These are phyloP conservation scores for Sporothrix dimorphospora DNA, from an alignment of 2,329 filamentous ascomycete species.

Conservation along the genomic window DNA sequence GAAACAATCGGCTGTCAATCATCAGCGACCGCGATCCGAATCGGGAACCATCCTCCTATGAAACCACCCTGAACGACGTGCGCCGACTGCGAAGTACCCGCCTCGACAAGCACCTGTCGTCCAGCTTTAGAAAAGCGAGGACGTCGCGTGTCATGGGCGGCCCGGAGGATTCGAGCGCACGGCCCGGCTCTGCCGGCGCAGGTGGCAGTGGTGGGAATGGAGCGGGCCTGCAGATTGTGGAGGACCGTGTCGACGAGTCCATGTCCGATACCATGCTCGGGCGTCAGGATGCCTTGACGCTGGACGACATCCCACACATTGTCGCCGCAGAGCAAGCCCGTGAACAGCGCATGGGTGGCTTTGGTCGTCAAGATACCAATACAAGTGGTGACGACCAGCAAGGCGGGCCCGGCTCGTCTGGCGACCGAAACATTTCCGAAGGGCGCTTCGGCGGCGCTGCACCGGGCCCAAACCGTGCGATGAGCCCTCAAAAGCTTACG, in stretches of 20 bases:
- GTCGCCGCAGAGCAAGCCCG: slow-evolving; percentile 94
- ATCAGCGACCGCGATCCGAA: slow-evolving; percentile 60
- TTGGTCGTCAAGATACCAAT: slow-evolving; percentile 66
- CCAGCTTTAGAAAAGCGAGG: slow-evolving; percentile 86
- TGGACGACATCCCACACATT: slow-evolving; percentile 95
- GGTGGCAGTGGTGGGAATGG: slow-evolving; percentile 54
- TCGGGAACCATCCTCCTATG: slow-evolving; percentile 77
- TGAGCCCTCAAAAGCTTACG: slow-evolving; percentile 38
- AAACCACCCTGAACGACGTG: slow-evolving; percentile 95
- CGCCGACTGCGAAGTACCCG: slow-evolving; percentile 87
- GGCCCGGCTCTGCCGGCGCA: slow-evolving; percentile 73
- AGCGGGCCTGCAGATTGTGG: slow-evolving; percentile 72
- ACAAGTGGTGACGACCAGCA: slow-evolving; percentile 57
- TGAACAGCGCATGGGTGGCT: slow-evolving; percentile 81
- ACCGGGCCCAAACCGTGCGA: background rate
- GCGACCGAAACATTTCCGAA: background rate
- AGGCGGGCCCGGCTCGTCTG: background rate
- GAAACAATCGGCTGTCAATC: slow-evolving; percentile 56
- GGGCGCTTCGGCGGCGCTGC: slow-evolving; percentile 36
- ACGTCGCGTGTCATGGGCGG: slow-evolving; percentile 93
- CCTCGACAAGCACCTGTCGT: slow-evolving; percentile 91
- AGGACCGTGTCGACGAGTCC: slow-evolving; percentile 72
- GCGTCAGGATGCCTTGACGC: slow-evolving; percentile 84
- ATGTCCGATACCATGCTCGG: slow-evolving; percentile 84
- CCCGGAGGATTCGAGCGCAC: slow-evolving; percentile 67